Base-by-base conservation (phyloP, 1,139 yeast species). In the Yamadazyma oceani region DNA sequence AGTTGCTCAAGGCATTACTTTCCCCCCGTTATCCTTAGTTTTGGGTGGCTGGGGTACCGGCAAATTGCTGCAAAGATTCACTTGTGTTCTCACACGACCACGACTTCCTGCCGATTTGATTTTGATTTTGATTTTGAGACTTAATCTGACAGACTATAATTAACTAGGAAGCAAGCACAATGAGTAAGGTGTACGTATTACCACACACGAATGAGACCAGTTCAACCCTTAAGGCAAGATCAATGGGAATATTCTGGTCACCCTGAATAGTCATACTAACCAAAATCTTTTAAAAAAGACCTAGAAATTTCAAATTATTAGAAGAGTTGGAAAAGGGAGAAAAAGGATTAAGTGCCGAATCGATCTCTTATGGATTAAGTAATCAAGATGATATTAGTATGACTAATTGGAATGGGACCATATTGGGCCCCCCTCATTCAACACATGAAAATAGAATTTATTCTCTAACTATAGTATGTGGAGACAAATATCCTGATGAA, bases 321-420 rank as follows among this genome's bases (percentile, higher is more conserved):
- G 98, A 92, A 67, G 98, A 92, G 65, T 75, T 94, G 49, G 99
- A 94, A 62, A 92, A 90, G 57, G 98, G 98, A 36, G 99, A 94
- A 60, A 94, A 94, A 61, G 98, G 98, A 12, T 73, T 87, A 38
- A 97, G 98, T 21, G 94, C 97, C 25, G 97, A 94, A 60, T 85
- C 96, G 17, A 90, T 96, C 60, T 90, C 97, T 15, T 88, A 90
- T 53, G 97, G 97, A 0, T 73, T 90, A 37, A 80, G 88, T 27
- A 90, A 85, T 55, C 82, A 85, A 49, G 96, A 86, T 52, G 97
- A 90, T 59, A 86, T 88, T 49, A 73, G 90, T 45, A 86, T 90
- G 94, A 85, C 95, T 6, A 68, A 82, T 53, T 90, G 97, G 97
- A 90, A 89, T 58, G 97, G 96, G 3, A 90, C 97, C 22, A 89